Base-by-base conservation (phyloP, 805 yeast genomes). In the Starmerella lactis-condensi region DNA sequence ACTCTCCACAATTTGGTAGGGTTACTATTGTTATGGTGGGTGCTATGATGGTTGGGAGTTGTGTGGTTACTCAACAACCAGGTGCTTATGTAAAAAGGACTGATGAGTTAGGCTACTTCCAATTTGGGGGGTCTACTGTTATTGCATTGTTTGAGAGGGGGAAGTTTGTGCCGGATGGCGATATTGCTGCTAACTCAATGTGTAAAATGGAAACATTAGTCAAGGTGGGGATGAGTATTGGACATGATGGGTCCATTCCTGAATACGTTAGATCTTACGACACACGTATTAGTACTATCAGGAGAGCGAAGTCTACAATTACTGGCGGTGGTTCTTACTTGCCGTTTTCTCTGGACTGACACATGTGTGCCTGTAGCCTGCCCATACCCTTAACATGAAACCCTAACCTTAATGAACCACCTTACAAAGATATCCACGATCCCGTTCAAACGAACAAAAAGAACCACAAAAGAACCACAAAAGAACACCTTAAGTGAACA, bases 21-120 rank as follows among this genome's bases (percentile, higher is more conserved):
- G 75, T 85, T 13, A 57, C 76, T 38, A 63, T 78, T 55, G 67
- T 81, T 15, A 71, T 89, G 5, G 79, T 85, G 4, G 98, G 98
- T 22, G 98, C 98, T 0, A 85, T 89, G 96, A 82, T 85, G 95
- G 98, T 85, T 2, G 96, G 96, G 0, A 75, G 93, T 2, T 82
- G 75, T 2, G 65, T 81, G 0, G 51, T 85, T 18, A 72, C 85
- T 0, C 73, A 71, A 11, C 49, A 64, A 31, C 66, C 63, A 28
- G 81, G 79, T 2, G 69, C 69, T 26, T 23, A 32, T 0, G 61
- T 85, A 3, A 44, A 54, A 6, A 61, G 83, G 28, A 77, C 89
- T 4, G 83, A 77, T 26, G 96, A 85, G 45, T 53, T 85, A 17
- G 98, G 98, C 0, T 85, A 79, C 48, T 85, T 85, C 64, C 79